Conservation (phyloP, 768 basidiomycete genomes). For the Hygrocybe coccinea region DNA sequence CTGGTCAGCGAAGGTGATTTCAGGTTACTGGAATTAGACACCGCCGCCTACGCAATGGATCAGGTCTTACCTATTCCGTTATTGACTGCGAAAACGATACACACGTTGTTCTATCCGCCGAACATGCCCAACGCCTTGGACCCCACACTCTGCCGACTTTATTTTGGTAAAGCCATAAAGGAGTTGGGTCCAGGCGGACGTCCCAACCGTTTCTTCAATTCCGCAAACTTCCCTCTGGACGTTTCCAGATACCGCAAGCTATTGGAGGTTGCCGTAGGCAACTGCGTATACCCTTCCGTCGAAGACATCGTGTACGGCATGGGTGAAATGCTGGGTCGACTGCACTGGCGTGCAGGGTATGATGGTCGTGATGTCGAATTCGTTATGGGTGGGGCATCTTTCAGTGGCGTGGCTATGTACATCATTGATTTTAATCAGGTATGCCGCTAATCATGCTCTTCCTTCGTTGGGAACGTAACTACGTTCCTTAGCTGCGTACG, state of each 20-base stretch:
- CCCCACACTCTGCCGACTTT: conserved; percentile 25
- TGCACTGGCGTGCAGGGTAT: conserved; percentile 25
- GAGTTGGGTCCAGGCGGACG: conserved; percentile 1
- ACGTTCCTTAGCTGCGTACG: conserved; percentile 18
- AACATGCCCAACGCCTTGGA: not conserved
- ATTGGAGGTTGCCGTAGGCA: not conserved
- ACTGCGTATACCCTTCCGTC: conserved; percentile 6
- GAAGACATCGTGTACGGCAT: conserved; percentile 24
- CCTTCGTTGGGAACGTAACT: not conserved
- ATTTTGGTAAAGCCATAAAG: conserved; percentile 24
- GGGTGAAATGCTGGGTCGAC: conserved; percentile 27
- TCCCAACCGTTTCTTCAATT: conserved; percentile 21
- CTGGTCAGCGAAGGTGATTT: conserved; percentile 1
- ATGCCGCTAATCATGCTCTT: not conserved
- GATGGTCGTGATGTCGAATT: conserved; percentile 33
- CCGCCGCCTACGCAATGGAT: conserved; percentile 28
- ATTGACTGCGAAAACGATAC: conserved; percentile 10
- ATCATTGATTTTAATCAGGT: conserved; percentile 34
- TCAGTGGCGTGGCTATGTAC: conserved; percentile 14
- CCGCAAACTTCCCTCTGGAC: conserved; percentile 28
- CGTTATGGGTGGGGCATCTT: conserved; percentile 22
- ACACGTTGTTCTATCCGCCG: conserved; percentile 17
- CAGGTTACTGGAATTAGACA: not conserved
- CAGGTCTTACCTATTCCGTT: conserved; percentile 19
- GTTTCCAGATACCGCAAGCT: conserved; percentile 18